phyloP scores from a whole-genome alignment of 306 rosid genomes.

The Quercus suber region DNA sequence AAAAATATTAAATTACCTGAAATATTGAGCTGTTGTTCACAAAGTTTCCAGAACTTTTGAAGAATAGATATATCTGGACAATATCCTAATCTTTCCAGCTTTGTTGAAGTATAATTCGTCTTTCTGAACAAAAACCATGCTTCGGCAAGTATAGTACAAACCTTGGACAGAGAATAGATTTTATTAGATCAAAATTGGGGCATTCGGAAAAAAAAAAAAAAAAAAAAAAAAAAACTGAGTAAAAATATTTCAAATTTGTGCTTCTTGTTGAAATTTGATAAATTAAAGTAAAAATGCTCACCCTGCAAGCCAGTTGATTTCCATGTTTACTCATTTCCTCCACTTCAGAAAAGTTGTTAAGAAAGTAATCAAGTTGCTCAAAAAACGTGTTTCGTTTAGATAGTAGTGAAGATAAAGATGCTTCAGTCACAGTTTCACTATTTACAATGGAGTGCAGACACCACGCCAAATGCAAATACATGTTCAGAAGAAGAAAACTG shows the following conservation, averaged over 20 bases:
- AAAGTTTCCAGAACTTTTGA: slow-evolving; percentile 75
- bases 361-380: slow-evolving; percentile 62
- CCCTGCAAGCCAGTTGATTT: slow-evolving; percentile 77
- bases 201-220: not conserved
- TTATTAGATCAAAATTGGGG: slow-evolving; percentile 30
- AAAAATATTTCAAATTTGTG: not conserved
- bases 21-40: slow-evolving; percentile 67
- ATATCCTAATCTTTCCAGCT: slow-evolving; percentile 70
- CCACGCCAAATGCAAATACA: slow-evolving; percentile 74
- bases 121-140: slow-evolving; percentile 60
- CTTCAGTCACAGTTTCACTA: slow-evolving; percentile 52
- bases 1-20: slow-evolving; percentile 48
- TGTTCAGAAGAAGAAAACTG: slow-evolving; percentile 76
- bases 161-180: slow-evolving; percentile 45
- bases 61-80: slow-evolving; percentile 50
- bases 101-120: slow-evolving; percentile 45
- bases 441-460: slow-evolving; percentile 50
- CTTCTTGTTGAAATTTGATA: slow-evolving; percentile 16
- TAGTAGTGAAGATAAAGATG: slow-evolving; percentile 55
- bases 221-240: not conserved
- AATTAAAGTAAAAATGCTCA: slow-evolving; percentile 31
- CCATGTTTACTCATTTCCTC: slow-evolving; percentile 46
- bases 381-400: slow-evolving; percentile 58
- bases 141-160: slow-evolving; percentile 67
- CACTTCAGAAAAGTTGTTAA: slow-evolving; percentile 49